Base-by-base conservation (phyloP, 179 eudicot species). In the Nepenthes alata region DNA sequence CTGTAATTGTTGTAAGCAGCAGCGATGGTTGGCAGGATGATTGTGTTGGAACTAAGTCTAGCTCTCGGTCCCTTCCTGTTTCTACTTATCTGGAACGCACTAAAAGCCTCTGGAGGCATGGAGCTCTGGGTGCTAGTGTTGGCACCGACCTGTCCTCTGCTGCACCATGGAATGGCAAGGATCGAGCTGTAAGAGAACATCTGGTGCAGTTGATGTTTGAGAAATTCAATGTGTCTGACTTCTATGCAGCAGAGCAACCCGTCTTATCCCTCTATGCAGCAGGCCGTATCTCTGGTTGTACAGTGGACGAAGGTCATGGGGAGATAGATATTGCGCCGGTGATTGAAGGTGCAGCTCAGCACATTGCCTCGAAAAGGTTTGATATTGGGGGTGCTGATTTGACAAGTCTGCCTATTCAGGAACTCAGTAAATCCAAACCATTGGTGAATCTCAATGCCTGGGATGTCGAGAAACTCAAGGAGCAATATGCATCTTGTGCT, bases 291-390 rank as follows among this genome's bases (percentile, higher is more conserved):
- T 93, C 98, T 16, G 98, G 96, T 62, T 89, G 98, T 72, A 74
- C 95, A 34, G 98, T 93, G 64, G 98, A 89, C 76, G 79, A 89
- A 66, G 98, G 98, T 58, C 98, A 93, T 76, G 98, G 98, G 47
- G 86, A 89, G 79, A 85, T 89, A 72, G 98, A 93, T 89, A 89
- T 93, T 74, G 98, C 98, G 53, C 89, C 98, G 7, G 96, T 93
- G 37, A 89, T 93, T 71, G 98, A 93, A 84, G 98, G 98, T 67
- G 98, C 98, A 10, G 98, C 89, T 75, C 96, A 93, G 65, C 95
- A 93, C 66, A 85, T 89, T 65, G 95, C 98, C 64, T 89, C 96
- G 0, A 85, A 88, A 77, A 83, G 98, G 79, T 80, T 86, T 59
- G 88, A 84, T 62, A 74, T 93, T 13, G 98, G 96, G 25, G 96